phyloP scores from a whole-genome alignment of 208 protist genomes.

The Acanthamoeba lenticulata region DNA sequence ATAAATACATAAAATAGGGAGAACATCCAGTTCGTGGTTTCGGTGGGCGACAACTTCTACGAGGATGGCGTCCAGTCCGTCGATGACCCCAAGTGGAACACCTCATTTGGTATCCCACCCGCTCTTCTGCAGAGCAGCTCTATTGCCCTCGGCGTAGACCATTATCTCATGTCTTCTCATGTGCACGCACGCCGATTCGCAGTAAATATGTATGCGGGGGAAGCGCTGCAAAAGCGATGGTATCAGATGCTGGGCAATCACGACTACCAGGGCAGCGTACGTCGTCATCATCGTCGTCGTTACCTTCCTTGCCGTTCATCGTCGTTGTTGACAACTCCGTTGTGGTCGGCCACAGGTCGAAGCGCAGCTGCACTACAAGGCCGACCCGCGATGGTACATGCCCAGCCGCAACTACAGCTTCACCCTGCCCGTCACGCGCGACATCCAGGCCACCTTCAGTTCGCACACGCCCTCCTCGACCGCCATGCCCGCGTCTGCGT shows the following conservation, averaged over 20 bases:
- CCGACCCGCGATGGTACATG: slow-evolving; percentile 74
- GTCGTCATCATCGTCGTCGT: slow-evolving; percentile 76
- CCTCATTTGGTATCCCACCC: slow-evolving; percentile 64
- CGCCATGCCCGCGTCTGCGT: neutral
- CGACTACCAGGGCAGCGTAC: slow-evolving; percentile 78
- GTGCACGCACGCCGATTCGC: too few species aligned
- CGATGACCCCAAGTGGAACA: slow-evolving; percentile 70
- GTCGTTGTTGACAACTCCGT: neutral
- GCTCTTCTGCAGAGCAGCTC: neutral
- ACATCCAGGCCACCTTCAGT: slow-evolving; percentile 5
- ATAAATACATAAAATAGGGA: neutral
- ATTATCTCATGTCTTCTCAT: too few species aligned
- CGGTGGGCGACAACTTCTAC: slow-evolving; percentile 85
- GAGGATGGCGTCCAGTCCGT: slow-evolving; percentile 71
- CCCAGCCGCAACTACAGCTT: slow-evolving; percentile 78
- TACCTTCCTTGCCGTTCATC: neutral
- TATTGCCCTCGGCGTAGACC: neutral
- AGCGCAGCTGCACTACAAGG: slow-evolving; percentile 68
- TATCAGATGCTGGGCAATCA: slow-evolving; percentile 83
- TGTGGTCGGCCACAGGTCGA: slow-evolving; percentile 81
- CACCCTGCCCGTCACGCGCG: slow-evolving; percentile 50
- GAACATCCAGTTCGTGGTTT: slow-evolving; percentile 78
- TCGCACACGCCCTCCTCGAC: neutral
- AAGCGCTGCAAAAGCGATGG: slow-evolving; percentile 73
- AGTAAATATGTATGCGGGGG: slow-evolving; percentile 74